Evolutionary conservation across 768 basidiomycete genomes (phyloP).

Genomic region (Strobilomyces echinocephalus): DNA sequence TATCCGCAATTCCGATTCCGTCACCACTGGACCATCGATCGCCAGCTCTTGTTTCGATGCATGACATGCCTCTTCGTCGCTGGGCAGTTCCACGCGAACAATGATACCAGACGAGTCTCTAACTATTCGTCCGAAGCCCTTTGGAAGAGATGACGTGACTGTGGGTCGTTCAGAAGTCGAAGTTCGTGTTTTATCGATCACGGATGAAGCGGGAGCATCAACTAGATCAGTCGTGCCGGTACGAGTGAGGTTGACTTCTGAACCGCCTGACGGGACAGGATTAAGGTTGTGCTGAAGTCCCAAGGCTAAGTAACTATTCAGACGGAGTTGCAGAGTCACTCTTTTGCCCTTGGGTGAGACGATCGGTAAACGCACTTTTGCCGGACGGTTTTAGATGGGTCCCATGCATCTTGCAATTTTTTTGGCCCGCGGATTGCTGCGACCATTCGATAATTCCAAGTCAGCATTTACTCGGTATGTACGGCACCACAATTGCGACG

Average conservation of each 20-base stretch:
- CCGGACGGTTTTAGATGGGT: constrained; percentile 77
- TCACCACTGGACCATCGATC: constrained; percentile 36
- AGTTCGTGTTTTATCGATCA: not conserved
- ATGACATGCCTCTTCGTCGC: constrained; percentile 38
- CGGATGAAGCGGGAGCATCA: not conserved
- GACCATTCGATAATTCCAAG: constrained; percentile 2
- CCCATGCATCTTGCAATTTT: constrained; percentile 80
- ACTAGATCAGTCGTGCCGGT: not conserved
- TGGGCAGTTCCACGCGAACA: constrained; percentile 60
- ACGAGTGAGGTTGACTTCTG: constrained; percentile 39
- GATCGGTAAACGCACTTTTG: constrained; percentile 71
- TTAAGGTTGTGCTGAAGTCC: constrained; percentile 69
- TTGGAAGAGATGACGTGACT: constrained; percentile 37
- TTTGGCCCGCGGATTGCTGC: constrained; percentile 79
- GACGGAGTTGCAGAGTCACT: not conserved
- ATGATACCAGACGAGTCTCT: constrained; percentile 77
- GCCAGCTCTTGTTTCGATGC: constrained; percentile 26
- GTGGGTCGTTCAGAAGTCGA: constrained; percentile 11
- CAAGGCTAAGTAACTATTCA: constrained; percentile 64
- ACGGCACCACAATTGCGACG: not conserved
- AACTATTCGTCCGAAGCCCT: constrained; percentile 76
- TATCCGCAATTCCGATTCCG: constrained; percentile 13
- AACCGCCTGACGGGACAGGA: constrained; percentile 64
- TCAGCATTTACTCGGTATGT: constrained; percentile 3
- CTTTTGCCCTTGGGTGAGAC: not conserved